Conservation (phyloP, 2,329 filamentous ascomycete genomes). For the Calonectria pteridis region DNA sequence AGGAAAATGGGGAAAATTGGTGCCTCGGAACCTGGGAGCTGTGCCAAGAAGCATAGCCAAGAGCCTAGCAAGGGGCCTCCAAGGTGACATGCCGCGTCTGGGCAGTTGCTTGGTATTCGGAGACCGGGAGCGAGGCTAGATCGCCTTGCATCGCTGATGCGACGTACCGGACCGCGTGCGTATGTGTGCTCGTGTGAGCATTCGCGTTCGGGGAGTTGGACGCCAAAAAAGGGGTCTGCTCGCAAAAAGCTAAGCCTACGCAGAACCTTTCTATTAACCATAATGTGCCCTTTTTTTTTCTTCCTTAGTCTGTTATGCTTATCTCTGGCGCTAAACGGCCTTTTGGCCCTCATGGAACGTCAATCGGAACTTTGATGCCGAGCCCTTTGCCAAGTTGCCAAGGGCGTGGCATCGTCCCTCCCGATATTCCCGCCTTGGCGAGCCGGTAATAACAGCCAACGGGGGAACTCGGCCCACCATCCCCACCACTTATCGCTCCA, state of each 20-base stretch:
- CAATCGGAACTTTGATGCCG: slow-evolving; percentile 5
- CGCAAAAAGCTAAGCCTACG: not conserved
- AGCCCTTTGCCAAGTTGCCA: slow-evolving; percentile 7
- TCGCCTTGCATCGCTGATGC: not conserved
- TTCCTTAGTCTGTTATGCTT: not conserved
- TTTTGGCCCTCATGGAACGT: not conserved
- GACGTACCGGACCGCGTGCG: not conserved
- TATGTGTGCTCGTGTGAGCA: not conserved
- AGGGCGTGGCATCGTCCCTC: slow-evolving; percentile 7
- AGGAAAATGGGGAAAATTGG: not conserved
- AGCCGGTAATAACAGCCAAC: not conserved
- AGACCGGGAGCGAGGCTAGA: not conserved
- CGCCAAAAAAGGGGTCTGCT: not conserved
- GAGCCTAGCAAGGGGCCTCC: not conserved
- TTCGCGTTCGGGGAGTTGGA: not conserved
- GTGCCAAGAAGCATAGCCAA: not conserved
- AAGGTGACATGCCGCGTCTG: not conserved
- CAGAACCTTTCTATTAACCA: slow-evolving; percentile 3
- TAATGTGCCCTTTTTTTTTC: not conserved
- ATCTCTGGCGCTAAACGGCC: not conserved
- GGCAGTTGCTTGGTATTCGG: not conserved
- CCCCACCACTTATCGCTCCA: not conserved
- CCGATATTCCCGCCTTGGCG: slow-evolving; percentile 8
- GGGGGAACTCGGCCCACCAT: not conserved
- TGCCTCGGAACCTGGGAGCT: not conserved